Evolutionary conservation across 192 early-diverging fungal species (phyloP).

Genomic region (Dimargaris cristalligena): DNA sequence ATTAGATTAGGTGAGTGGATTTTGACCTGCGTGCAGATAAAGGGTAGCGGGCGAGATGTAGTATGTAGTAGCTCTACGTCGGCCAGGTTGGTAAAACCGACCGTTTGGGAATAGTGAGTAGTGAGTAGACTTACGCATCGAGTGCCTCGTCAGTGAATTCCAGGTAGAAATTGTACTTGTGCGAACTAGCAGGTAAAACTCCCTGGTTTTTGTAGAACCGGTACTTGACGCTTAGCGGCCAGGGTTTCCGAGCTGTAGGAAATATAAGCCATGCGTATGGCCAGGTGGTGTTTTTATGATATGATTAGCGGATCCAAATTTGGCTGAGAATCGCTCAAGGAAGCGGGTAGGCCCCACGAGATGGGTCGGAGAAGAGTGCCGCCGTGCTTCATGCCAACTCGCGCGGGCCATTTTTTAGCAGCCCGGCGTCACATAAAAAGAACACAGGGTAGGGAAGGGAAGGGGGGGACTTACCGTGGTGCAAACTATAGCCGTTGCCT

Average conservation of each 20-base stretch:
- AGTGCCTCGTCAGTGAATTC: slow-evolving; percentile 1
- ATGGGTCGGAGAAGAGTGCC: not conserved
- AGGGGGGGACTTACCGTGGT: not conserved
- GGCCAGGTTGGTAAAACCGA: too few species aligned
- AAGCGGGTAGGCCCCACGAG: not conserved
- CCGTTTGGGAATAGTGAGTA: too few species aligned
- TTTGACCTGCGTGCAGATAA: not conserved
- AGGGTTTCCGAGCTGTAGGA: slow-evolving; percentile 10
- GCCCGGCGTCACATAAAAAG: not conserved
- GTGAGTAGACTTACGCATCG: not conserved
- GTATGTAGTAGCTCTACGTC: not conserved
- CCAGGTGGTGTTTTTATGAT: too few species aligned
- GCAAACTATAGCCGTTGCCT: not conserved
- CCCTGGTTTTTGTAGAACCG: slow-evolving; percentile 6
- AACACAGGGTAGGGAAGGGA: not conserved
- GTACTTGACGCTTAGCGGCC: slow-evolving; percentile 8
- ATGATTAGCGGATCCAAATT: not conserved
- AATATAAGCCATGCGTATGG: too few species aligned
- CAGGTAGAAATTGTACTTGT: slow-evolving; percentile 9
- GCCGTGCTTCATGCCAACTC: not conserved
- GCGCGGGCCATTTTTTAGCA: not conserved
- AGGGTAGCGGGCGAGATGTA: not conserved
- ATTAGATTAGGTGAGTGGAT: not conserved
- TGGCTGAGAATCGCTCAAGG: not conserved
- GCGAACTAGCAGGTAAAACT: not conserved